These are phyloP conservation scores for Cyberlindnera galapagoensis DNA, from an alignment of 805 yeast species.

Conservation along the genomic window DNA sequence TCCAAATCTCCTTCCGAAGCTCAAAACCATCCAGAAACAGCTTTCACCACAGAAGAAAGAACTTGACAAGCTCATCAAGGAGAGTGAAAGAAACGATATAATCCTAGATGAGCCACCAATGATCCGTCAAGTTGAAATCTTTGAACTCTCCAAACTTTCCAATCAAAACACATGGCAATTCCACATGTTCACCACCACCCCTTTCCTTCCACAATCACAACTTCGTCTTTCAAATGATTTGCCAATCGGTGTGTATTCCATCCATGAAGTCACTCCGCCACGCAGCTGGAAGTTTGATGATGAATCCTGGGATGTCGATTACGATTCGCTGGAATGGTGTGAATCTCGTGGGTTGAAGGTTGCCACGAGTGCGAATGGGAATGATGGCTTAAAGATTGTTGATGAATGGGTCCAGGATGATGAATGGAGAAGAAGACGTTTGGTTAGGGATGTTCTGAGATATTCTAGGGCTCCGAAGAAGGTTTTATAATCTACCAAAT, in stretches of 20 bases:
- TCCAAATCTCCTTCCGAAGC: conserved; percentile 40
- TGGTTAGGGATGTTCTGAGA: conserved; percentile 45
- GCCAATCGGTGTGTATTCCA: conserved; percentile 56
- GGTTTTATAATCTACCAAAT: no score
- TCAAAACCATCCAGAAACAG: conserved; percentile 18
- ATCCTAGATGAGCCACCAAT: conserved; percentile 68
- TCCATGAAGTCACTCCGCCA: conserved; percentile 61
- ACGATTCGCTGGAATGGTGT: conserved; percentile 46
- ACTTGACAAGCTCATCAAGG: conserved; percentile 27
- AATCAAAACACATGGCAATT: conserved; percentile 58
- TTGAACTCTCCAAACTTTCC: conserved; percentile 60
- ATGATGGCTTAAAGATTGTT: conserved; percentile 32
- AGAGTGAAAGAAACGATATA: conserved; percentile 41
- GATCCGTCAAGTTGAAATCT: conserved; percentile 60
- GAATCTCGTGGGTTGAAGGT: conserved; percentile 33
- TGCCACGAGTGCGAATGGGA: conserved; percentile 20
- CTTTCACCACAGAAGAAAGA: conserved; percentile 24
- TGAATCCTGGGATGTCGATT: conserved; percentile 62
- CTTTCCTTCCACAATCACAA: conserved; percentile 47
- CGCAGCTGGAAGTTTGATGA: conserved; percentile 66
- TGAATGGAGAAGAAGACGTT: conserved; percentile 52
- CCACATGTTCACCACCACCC: conserved; percentile 45
- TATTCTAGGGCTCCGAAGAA: conserved; percentile 35
- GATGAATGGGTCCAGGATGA: conserved; percentile 47
- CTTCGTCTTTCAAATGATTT: conserved; percentile 40